Percentiles rank a stretch among this genome's conserved stretches.
Evolutionary conservation across 1,139 yeast species (phyloP).

Genomic region (Saccharomyces pastorianus): DNA sequence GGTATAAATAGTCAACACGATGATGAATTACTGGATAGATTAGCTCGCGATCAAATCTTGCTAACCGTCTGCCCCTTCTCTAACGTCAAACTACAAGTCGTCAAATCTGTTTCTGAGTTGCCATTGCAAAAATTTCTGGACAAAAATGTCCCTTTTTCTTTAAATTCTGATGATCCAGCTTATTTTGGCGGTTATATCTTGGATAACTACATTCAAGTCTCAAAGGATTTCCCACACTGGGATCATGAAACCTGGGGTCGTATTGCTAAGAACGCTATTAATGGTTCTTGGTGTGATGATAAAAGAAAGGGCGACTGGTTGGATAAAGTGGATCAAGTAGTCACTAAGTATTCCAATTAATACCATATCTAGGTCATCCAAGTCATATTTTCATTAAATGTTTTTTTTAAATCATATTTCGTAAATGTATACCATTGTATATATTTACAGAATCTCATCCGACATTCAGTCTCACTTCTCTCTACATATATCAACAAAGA

Average conservation of each 20-base stretch:
- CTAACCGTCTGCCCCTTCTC: conserved; percentile 71
- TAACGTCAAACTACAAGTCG: conserved; percentile 68
- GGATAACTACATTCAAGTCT: conserved; percentile 63
- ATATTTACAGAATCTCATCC: neutral
- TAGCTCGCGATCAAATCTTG: conserved; percentile 47
- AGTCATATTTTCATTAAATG: neutral
- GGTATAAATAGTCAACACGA: conserved; percentile 60
- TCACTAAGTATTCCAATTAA: conserved; percentile 35
- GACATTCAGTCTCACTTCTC: too few relatives aligned
- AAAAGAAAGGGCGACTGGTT: conserved; percentile 43
- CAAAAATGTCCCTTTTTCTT: conserved; percentile 57
- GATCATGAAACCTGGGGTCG: conserved; percentile 47
- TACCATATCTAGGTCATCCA: neutral
- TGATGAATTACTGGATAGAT: conserved; percentile 43
- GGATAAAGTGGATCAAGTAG: conserved; percentile 40
- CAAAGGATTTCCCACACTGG: conserved; percentile 52
- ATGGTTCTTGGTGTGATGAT: conserved; percentile 62
- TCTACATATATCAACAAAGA: too few relatives aligned
- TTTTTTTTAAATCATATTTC: neutral
- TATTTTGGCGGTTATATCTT: conserved; percentile 77
- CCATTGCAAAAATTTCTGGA: conserved; percentile 57
- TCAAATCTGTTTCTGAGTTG: conserved; percentile 52
- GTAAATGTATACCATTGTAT: neutral
- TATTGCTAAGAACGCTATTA: conserved; percentile 51
- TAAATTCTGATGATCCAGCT: conserved; percentile 82